Conservation (phyloP, 768 basidiomycete species). For the Phylloporus sp. region DNA sequence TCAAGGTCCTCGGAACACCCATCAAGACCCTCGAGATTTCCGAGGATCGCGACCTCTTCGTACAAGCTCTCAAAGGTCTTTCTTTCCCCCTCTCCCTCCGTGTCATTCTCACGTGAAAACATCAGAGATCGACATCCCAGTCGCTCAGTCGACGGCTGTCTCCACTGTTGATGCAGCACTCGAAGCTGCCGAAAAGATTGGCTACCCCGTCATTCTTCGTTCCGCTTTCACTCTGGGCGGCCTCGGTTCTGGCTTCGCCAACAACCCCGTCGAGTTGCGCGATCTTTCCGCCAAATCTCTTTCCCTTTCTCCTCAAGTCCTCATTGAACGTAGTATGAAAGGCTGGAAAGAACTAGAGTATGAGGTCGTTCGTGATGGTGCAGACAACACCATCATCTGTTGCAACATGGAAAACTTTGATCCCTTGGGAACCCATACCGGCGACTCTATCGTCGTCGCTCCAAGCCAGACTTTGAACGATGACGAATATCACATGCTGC, state of each 20-base stretch:
- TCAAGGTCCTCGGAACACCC: slow-evolving; percentile 92
- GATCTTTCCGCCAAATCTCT: slow-evolving; percentile 91
- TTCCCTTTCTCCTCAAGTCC: slow-evolving; percentile 87
- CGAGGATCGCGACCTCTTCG: slow-evolving; percentile 96
- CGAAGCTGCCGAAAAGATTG: slow-evolving; percentile 83
- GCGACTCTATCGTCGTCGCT: slow-evolving; percentile 98
- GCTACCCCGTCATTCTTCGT: slow-evolving; percentile 96
- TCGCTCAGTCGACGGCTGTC: slow-evolving; percentile 92
- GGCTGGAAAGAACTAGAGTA: slow-evolving; percentile 99
- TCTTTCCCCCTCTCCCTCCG: slow-evolving; percentile 15
- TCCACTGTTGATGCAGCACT: slow-evolving; percentile 94
- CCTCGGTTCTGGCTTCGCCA: slow-evolving; percentile 96
- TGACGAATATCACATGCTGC: slow-evolving; percentile 98
- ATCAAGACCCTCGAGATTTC: slow-evolving; percentile 92
- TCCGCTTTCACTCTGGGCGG: slow-evolving; percentile 97
- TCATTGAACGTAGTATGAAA: slow-evolving; percentile 97
- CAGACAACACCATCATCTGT: slow-evolving; percentile 99
- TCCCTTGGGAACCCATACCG: slow-evolving; percentile 97
- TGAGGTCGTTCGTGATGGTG: slow-evolving; percentile 96
- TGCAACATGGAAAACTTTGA: slow-evolving; percentile 99
- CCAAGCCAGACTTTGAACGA: slow-evolving; percentile 97
- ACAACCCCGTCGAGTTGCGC: slow-evolving; percentile 89
- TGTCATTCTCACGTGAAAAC: slow-evolving; percentile 3
- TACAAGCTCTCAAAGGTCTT: slow-evolving; percentile 96
- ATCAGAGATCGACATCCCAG: slow-evolving; percentile 95